Conservation (phyloP, 805 yeast species). For the Ascoidea tarda region DNA sequence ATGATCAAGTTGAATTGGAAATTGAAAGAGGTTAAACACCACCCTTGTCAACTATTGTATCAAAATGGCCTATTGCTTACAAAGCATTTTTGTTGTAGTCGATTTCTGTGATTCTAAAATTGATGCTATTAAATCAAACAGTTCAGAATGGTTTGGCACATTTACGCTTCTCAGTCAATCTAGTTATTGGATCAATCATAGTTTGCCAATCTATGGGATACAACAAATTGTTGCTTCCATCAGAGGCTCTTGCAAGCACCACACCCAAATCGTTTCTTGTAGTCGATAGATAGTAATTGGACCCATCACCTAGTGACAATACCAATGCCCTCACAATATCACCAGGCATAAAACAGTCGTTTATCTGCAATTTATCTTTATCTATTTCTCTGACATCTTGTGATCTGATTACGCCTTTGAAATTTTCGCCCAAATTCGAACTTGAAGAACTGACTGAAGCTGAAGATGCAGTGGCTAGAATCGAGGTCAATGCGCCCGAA, state of each 20-base stretch:
- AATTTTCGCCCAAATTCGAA: slow-evolving; percentile 72
- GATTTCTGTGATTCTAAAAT: too few species aligned
- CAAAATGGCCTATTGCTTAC: too few species aligned
- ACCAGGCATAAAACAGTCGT: slow-evolving; percentile 77
- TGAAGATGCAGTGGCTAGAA: slow-evolving; percentile 23
- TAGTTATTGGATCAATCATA: slow-evolving; percentile 70
- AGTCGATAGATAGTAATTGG: slow-evolving; percentile 78
- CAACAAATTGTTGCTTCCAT: slow-evolving; percentile 63
- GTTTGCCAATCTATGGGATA: slow-evolving; percentile 93
- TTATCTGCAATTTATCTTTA: slow-evolving; percentile 70
- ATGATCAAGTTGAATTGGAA: too few species aligned
- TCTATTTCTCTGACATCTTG: slow-evolving; percentile 90
- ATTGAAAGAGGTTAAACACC: too few species aligned
- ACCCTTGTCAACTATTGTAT: too few species aligned
- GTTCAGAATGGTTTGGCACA: slow-evolving; percentile 75
- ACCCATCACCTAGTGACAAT: slow-evolving; percentile 83
- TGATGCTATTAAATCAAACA: too few species aligned
- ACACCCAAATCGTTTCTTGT: slow-evolving; percentile 91
- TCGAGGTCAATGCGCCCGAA: slow-evolving; percentile 25
- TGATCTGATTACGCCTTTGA: slow-evolving; percentile 71
- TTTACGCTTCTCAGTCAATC: slow-evolving; percentile 65
- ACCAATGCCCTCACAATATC: slow-evolving; percentile 81
- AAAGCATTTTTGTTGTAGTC: too few species aligned
- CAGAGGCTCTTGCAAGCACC: slow-evolving; percentile 60
- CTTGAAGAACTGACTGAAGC: slow-evolving; percentile 28